phyloP scores from a whole-genome alignment of 2,329 filamentous ascomycete genomes.

The Aspergillus felis region DNA sequence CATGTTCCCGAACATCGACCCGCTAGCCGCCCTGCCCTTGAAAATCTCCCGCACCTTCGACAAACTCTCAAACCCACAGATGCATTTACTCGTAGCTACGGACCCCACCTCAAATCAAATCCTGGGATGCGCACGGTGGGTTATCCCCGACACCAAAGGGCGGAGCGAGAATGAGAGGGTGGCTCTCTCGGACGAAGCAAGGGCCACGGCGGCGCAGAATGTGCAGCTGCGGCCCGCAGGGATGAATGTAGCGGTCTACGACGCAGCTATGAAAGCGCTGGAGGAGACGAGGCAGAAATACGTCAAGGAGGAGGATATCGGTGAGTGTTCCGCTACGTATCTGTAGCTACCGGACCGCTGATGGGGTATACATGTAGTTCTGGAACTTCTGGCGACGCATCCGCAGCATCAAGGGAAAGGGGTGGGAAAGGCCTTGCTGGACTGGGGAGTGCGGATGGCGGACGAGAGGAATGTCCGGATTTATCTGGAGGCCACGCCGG shows the following conservation, averaged over 20 bases:
- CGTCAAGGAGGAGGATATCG: constrained; percentile 19
- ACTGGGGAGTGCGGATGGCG: constrained; percentile 47
- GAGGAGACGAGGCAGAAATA: constrained; percentile 15
- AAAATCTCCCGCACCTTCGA: constrained; percentile 34
- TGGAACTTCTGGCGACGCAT: constrained; percentile 48
- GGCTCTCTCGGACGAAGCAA: constrained; percentile 39
- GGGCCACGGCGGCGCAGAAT: constrained; percentile 33
- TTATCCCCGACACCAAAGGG: constrained; percentile 17
- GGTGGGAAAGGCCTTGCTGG: constrained; percentile 42
- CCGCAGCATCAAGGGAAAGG: constrained; percentile 46
- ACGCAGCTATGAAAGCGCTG: constrained; percentile 16
- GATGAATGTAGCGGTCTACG: constrained; percentile 43
- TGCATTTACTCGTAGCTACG: constrained; percentile 40
- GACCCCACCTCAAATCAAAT: constrained; percentile 31
- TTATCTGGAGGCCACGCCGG: constrained; percentile 51
- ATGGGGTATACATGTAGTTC: constrained; percentile 13
- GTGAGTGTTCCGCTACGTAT: constrained; percentile 11
- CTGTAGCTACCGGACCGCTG: neutral
- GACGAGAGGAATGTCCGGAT: constrained; percentile 43
- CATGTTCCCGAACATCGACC: constrained; percentile 35
- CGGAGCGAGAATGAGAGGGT: constrained; percentile 18
- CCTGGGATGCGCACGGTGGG: constrained; percentile 51
- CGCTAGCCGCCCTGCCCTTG: constrained; percentile 26
- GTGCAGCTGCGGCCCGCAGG: constrained; percentile 36
- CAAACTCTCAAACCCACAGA: constrained; percentile 40